Conservation (phyloP, 768 basidiomycete genomes). For the Tylopilus balloui region DNA sequence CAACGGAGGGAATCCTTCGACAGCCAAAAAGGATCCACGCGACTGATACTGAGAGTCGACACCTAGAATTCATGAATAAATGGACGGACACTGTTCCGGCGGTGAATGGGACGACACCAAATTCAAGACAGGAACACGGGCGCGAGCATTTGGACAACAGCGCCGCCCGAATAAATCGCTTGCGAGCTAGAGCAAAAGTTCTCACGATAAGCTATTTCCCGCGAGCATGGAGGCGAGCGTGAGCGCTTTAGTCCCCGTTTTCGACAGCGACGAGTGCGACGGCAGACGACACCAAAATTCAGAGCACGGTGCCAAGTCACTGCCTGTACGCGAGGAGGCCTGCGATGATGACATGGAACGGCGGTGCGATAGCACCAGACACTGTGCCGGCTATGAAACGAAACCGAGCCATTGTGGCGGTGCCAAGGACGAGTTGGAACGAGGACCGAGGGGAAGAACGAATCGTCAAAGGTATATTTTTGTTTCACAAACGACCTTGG, state of each 20-base stretch:
- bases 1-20: too few relatives aligned
- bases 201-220: background rate
- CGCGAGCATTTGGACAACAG: background rate
- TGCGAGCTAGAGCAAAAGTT: background rate
- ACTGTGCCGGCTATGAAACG: background rate
- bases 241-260: too few relatives aligned
- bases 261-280: background rate
- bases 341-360: background rate
- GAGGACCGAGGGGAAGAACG: background rate
- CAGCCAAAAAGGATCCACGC: too few relatives aligned
- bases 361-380: background rate
- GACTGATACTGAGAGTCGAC: too few relatives aligned
- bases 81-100: too few relatives aligned
- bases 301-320: background rate
- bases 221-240: background rate
- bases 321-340: too few relatives aligned
- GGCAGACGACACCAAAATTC: background rate
- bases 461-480: background rate
- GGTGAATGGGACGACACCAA: too few relatives aligned
- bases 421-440: background rate
- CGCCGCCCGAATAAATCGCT: background rate
- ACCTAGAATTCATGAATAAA: too few relatives aligned
- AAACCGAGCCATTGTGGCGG: background rate
- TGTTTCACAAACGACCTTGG: slow-evolving; percentile 3
- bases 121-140: too few relatives aligned